These are phyloP conservation scores for Suillus americanus DNA, from an alignment of 768 basidiomycete genomes.

Conservation along the genomic window DNA sequence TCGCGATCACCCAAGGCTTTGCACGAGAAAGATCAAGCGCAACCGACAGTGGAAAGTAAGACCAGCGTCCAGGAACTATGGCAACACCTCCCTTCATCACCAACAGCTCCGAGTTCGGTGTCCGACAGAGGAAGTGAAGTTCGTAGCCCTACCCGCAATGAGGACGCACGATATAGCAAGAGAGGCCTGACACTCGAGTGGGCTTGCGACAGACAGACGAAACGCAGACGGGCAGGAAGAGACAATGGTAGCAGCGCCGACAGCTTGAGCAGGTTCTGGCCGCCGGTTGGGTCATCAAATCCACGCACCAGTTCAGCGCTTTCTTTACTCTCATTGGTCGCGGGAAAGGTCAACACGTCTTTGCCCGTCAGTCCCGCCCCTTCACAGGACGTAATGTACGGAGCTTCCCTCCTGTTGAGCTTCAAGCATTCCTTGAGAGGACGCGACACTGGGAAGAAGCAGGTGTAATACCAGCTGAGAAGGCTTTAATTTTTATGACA, in stretches of 20 bases:
- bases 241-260: neutral
- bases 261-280: neutral
- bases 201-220: constrained; percentile 42
- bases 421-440: constrained; percentile 28
- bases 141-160: neutral
- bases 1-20: constrained; percentile 4
- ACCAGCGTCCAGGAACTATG: constrained; percentile 2
- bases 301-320: constrained; percentile 25
- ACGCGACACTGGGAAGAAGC: neutral
- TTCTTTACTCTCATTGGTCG: constrained; percentile 30
- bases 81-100: constrained; percentile 12
- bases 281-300: constrained; percentile 3
- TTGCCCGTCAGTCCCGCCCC: constrained; percentile 5
- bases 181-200: constrained; percentile 40
- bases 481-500: neutral
- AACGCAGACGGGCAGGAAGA: constrained; percentile 32
- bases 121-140: neutral
- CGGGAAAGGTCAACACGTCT: constrained; percentile 6
- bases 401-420: constrained; percentile 28
- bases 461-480: neutral
- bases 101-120: neutral
- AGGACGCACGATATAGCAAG: constrained; percentile 16
- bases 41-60: neutral
- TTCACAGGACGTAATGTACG: constrained; percentile 25
- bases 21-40: neutral